Evolutionary conservation across 495 filamentous ascomycete genomes (phyloP), one percentile per base, ranked within the genome.

Genomic region (Penicillium cinerascens): DNA sequence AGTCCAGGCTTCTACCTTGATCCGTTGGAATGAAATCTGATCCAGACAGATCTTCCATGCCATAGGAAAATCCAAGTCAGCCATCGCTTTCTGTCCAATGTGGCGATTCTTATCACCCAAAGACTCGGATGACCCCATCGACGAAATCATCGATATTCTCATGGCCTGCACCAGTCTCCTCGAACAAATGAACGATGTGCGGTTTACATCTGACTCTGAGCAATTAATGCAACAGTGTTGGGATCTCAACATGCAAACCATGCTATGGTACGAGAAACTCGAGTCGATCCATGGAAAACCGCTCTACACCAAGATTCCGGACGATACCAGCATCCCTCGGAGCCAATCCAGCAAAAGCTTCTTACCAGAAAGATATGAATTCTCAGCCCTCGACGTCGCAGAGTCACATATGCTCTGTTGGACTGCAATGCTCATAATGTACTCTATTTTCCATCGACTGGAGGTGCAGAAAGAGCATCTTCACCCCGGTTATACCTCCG

Each of bases 111-210:
- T 54, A 44, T 52, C 56, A 10, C 22, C 27, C 7, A 21, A 4
- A 16, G 33, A 52, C 4, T 26, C 23, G n/a, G 36, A 42, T 16
- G 29, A 52, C 20, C 47, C 44, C 2, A 17, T 52, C 2, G 56
- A 59, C n/a, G 47, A 55, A 11, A 52, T 59, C 5, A 55, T 59
- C 9, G 51, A 59, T 21, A 59, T 51, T n/a, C 38, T 54, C n/a
- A 54, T 59, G 51, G 37, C 40, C 22, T 59, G 56, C 39, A 55
- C 51, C 2, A 22, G 18, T 21, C 43, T 52, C 3, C 17, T 59
- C n/a, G 51, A 51, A 21, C 38, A 51, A 7, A 44, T 49, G 6
- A 43, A 48, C 4, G 29, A 29, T 8, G n/a, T 42, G 15, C n/a
- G 11, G 11, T 44, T 39, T n/a, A 44, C 38, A 15, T 18, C 39